Conservation (phyloP, 139 green algal genomes). For the Mesotaenium endlicherianum region DNA sequence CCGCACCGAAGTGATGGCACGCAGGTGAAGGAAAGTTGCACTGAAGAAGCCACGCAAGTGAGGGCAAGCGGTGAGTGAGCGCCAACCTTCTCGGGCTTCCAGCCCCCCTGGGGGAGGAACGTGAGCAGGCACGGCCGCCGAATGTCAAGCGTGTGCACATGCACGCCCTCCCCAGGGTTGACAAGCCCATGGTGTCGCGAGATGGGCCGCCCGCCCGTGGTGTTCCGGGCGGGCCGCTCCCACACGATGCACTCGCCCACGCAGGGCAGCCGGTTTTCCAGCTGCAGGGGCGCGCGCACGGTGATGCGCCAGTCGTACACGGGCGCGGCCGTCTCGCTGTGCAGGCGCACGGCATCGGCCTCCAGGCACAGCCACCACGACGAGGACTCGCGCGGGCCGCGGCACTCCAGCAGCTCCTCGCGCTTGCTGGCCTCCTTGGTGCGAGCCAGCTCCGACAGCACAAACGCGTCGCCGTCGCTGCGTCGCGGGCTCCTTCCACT, state of each 20-base stretch:
- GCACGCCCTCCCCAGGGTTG: conserved; percentile 13
- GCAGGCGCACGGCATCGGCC: conserved; percentile 62
- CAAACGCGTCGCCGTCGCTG: not conserved
- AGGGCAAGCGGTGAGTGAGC: too few relatives aligned
- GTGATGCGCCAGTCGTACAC: conserved; percentile 71
- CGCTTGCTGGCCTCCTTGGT: conserved; percentile 6
- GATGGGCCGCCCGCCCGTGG: not conserved
- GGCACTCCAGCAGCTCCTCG: conserved; percentile 37
- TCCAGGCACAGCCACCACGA: conserved; percentile 67
- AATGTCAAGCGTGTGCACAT: conserved; percentile 41
- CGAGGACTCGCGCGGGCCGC: not conserved
- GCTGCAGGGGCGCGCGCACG: conserved; percentile 65
- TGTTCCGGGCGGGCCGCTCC: conserved; percentile 4
- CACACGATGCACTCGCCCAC: conserved; percentile 50
- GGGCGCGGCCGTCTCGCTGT: not conserved
- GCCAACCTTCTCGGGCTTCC: conserved; percentile 51
- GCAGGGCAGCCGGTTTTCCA: conserved; percentile 80
- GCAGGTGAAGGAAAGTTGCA: too few relatives aligned
- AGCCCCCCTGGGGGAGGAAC: conserved; percentile 37
- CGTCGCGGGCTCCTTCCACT: not conserved
- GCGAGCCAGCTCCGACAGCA: not conserved
- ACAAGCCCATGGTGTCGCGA: conserved; percentile 13
- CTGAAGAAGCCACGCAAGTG: too few relatives aligned
- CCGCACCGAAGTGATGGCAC: too few relatives aligned
- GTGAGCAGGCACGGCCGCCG: conserved; percentile 24